Evolutionary conservation across 2,329 filamentous ascomycete genomes (phyloP).

Genomic region (Colletotrichum cuscutae): DNA sequence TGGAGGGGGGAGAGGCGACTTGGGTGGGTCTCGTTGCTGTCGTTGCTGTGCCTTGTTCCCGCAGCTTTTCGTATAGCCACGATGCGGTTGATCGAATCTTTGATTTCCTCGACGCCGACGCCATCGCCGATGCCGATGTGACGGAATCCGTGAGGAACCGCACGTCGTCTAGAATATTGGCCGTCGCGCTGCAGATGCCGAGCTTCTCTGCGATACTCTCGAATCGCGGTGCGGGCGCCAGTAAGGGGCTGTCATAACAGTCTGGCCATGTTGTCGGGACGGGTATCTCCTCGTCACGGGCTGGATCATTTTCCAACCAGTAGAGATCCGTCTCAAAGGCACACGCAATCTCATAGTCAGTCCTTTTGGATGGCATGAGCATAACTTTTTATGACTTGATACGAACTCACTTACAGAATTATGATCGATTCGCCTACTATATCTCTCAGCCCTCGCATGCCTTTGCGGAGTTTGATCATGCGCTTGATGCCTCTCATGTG

Average conservation of each 20-base stretch:
- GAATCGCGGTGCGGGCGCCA: conserved; percentile 37
- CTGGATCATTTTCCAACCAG: conserved; percentile 37
- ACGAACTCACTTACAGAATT: conserved; percentile 24
- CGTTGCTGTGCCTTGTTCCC: background rate
- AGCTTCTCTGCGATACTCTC: conserved; percentile 27
- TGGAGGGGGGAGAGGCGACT: background rate
- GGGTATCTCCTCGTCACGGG: conserved; percentile 21
- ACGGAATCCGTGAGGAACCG: conserved; percentile 41
- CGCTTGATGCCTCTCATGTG: conserved; percentile 44
- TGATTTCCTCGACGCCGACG: background rate
- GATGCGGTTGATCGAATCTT: conserved; percentile 39
- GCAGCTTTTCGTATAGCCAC: conserved; percentile 38
- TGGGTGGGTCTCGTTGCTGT: background rate
- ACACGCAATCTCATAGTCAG: conserved; percentile 44
- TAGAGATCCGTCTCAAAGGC: conserved; percentile 43
- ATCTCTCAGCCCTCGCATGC: conserved; percentile 40
- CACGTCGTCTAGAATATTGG: conserved; percentile 42
- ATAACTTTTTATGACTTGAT: too few species aligned
- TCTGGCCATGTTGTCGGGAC: conserved; percentile 35
- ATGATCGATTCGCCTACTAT: conserved; percentile 38
- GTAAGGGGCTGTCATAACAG: conserved; percentile 40
- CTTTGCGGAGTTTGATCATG: conserved; percentile 41
- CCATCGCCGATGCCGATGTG: conserved; percentile 9
- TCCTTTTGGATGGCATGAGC: conserved; percentile 20
- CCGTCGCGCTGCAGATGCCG: conserved; percentile 35